These are phyloP conservation scores for Ganoderma lucidum DNA, from an alignment of 1,284 basidiomycete species.

Conservation along the genomic window DNA sequence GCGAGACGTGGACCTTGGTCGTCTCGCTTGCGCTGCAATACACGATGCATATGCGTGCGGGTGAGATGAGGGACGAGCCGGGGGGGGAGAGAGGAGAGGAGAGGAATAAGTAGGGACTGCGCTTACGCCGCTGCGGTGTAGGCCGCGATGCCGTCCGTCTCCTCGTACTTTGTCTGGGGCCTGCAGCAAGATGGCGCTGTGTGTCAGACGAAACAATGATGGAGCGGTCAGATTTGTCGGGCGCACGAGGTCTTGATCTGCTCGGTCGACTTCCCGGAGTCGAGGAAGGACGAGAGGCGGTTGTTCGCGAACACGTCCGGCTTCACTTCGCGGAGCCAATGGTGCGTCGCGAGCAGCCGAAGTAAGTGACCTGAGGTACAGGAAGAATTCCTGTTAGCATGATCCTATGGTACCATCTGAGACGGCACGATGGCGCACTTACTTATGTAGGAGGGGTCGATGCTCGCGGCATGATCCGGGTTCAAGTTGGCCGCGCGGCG, in stretches of 20 bases:
- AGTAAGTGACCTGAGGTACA: constrained; percentile 60
- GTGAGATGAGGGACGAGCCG: background rate
- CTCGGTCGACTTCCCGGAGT: constrained; percentile 62
- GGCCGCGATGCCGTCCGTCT: constrained; percentile 28
- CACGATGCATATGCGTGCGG: background rate
- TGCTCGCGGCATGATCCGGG: constrained; percentile 1
- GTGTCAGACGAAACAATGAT: background rate
- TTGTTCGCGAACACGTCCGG: constrained; percentile 76
- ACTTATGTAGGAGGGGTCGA: constrained; percentile 28
- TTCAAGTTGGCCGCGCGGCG: constrained; percentile 16
- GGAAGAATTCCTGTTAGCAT: background rate
- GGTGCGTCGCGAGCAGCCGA: constrained; percentile 75
- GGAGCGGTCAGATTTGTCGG: constrained; percentile 40
- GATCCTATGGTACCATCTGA: background rate
- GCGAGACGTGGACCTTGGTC: constrained; percentile 20
- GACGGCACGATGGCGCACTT: constrained; percentile 4
- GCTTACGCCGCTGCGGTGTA: constrained; percentile 21
- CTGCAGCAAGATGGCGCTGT: background rate
- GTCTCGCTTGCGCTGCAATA: constrained; percentile 21
- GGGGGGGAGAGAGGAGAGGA: background rate
- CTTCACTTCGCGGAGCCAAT: constrained; percentile 66
- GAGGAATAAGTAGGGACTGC: background rate
- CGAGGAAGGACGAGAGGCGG: constrained; percentile 67
- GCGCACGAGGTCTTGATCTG: constrained; percentile 46
- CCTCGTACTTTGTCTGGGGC: constrained; percentile 30